Evolutionary conservation across 2,329 filamentous ascomycete species (phyloP), one percentile per base, ranked within the genome.

Genomic region (Blastomyces silverae): DNA sequence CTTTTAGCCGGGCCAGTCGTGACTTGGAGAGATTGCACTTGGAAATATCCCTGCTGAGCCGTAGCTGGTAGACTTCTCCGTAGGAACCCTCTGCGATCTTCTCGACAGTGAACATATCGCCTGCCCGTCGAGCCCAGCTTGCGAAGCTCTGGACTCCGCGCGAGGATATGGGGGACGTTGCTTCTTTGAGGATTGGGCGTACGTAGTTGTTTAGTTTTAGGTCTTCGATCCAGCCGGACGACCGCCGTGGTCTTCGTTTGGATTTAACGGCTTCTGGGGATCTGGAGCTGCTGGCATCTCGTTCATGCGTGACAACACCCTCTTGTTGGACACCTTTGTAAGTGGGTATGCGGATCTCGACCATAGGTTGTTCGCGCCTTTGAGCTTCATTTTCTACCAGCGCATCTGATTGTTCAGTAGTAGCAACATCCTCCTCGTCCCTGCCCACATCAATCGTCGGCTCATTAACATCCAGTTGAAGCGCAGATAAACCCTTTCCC

Each of bases 21-120:
- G 72, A 75, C 65, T 74, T 76, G 5, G 74, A 77, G 25, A 77
- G 74, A 60, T 44, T 71, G 10, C 72, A 70, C 25, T 73, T 73
- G 50, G 71, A 74, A 22, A 74, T 64, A 58, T 78, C 73, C 31
- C 77, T 74, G 13, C 74, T 73, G n/a, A 79, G 62, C 22, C 80
- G 66, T 31, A 87, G 75, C 15, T 85, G 83, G 72, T 87, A 88
- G 2, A 89, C 86, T 70, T 88, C 85, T 63, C 84, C 85, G 70
- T 86, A 89, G 0, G 85, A 87, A 1, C 86, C 86, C 72, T 89
- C 86, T 10, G 85, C 85, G 46, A 89, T 82, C 69, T 89, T 89
- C 10, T 79, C 77, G 52, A 88, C 79, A 48, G 79, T 71, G 67
- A 79, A 74, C 69, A 76, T 71, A 46, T 72, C 73, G 6, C 72